phyloP scores from a whole-genome alignment of 192 early-diverging fungal genomes.

The Chytriomyces hyalinus region DNA sequence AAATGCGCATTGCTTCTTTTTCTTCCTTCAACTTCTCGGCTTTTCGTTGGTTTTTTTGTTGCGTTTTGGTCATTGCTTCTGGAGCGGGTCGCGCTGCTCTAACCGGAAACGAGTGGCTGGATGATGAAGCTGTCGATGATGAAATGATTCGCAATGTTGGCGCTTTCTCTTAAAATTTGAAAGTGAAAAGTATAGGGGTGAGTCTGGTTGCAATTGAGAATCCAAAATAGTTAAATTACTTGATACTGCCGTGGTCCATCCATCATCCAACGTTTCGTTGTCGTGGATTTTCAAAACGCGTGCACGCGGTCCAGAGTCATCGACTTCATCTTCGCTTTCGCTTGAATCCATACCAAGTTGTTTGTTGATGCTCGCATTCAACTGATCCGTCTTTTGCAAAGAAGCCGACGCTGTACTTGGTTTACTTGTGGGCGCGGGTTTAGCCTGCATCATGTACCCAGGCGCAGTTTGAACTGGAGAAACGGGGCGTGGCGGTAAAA shows the following conservation, averaged over 20 bases:
- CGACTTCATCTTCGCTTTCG: not conserved
- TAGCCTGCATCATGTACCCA: not conserved
- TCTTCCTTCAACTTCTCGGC: slow-evolving; percentile 26
- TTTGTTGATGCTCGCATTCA: not conserved
- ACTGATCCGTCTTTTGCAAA: not conserved
- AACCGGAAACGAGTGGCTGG: slow-evolving; percentile 2
- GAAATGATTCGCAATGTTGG: slow-evolving; percentile 18
- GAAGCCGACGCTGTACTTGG: not conserved
- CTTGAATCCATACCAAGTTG: not conserved
- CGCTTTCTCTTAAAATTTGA: slow-evolving; percentile 9
- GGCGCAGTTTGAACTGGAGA: not conserved
- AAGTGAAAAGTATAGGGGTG: not conserved
- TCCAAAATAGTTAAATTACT: not conserved
- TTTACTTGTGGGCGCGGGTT: not conserved
- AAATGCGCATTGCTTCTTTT: slow-evolving; percentile 11
- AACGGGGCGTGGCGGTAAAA: not conserved
- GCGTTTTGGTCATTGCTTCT: slow-evolving; percentile 18
- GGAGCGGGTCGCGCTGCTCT: slow-evolving; percentile 4
- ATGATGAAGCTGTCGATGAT: not conserved
- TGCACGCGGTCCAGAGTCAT: not conserved
- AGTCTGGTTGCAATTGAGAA: not conserved
- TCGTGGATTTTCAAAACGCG: slow-evolving; percentile 15
- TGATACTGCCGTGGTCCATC: slow-evolving; percentile 3
- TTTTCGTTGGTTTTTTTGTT: slow-evolving; percentile 33
- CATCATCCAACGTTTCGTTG: slow-evolving; percentile 11